Percentiles rank a stretch among this genome's conserved stretches.
Conservation (phyloP, 192 early-diverging fungal species). For the Bifiguratus adelaidae region DNA sequence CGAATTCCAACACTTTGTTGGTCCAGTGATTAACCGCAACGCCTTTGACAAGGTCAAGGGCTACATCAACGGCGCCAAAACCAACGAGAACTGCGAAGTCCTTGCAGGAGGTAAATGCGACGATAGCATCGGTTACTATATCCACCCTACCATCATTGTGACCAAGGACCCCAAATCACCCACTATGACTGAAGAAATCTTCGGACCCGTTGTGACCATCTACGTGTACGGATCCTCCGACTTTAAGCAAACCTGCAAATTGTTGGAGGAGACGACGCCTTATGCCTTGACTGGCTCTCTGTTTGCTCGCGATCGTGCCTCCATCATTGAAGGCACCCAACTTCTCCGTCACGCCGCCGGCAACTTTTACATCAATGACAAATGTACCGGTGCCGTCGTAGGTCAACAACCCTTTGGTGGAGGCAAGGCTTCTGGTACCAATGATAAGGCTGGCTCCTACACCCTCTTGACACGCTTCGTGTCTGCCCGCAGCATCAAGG, state of each 20-base stretch:
- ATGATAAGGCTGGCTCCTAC: slow-evolving; percentile 94
- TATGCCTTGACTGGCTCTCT: slow-evolving; percentile 89
- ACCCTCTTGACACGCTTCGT: slow-evolving; percentile 64
- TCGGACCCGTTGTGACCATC: slow-evolving; percentile 92
- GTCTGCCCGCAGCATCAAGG: slow-evolving; percentile 92
- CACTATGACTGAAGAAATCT: slow-evolving; percentile 94
- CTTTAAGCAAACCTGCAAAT: slow-evolving; percentile 61
- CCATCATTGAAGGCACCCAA: slow-evolving; percentile 61
- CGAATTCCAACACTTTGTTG: slow-evolving; percentile 78
- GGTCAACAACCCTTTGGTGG: slow-evolving; percentile 99
- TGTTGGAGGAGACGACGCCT: slow-evolving; percentile 64
- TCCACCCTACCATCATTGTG: slow-evolving; percentile 84
- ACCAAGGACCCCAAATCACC: slow-evolving; percentile 74
- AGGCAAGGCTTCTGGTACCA: slow-evolving; percentile 88
- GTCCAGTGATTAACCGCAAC: slow-evolving; percentile 87
- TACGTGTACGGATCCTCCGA: slow-evolving; percentile 82
- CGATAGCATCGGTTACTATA: slow-evolving; percentile 78
- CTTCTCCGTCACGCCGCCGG: slow-evolving; percentile 81
- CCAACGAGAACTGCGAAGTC: slow-evolving; percentile 60
- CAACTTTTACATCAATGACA: slow-evolving; percentile 99
- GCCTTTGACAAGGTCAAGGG: slow-evolving; percentile 90
- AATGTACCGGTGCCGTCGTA: slow-evolving; percentile 94
- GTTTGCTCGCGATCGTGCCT: slow-evolving; percentile 83
- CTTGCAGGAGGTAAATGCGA: slow-evolving; percentile 80
- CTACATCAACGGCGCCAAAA: slow-evolving; percentile 76